Evolutionary conservation across 192 early-diverging fungal species (phyloP).

Genomic region (Funneliformis geosporum): DNA sequence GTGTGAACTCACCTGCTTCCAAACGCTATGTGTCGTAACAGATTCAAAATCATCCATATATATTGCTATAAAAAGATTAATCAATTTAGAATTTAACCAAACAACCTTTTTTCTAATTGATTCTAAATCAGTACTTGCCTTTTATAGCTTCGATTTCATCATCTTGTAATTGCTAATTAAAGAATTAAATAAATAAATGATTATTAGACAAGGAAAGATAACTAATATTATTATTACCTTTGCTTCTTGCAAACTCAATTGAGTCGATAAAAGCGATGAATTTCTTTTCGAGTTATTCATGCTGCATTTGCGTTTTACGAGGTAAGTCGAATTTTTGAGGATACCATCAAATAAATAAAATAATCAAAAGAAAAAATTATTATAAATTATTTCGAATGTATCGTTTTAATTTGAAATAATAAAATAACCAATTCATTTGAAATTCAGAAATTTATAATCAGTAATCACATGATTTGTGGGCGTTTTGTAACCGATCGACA

Average conservation of each 20-base stretch:
- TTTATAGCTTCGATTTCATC: conserved; percentile 72
- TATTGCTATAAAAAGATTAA: conserved; percentile 44
- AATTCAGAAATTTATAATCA: no score
- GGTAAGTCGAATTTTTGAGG: no score
- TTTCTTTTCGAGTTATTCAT: not conserved
- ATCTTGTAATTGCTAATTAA: conserved; percentile 55
- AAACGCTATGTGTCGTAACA: conserved; percentile 48
- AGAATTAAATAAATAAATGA: not conserved
- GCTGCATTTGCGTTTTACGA: not conserved
- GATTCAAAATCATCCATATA: conserved; percentile 61
- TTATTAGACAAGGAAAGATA: not conserved
- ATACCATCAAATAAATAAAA: no score
- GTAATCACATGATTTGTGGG: no score
- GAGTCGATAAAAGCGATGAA: no score
- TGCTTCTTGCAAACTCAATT: not conserved
- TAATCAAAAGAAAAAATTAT: no score
- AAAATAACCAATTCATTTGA: no score
- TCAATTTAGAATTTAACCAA: not conserved
- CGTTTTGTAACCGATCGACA: no score
- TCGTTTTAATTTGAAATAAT: no score
- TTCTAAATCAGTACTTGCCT: conserved; percentile 37
- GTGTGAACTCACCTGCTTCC: conserved; percentile 46
- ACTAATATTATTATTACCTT: not conserved
- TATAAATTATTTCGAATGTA: no score
- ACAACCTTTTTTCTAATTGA: conserved; percentile 38